A percentile compares a stretch with the other conserved stretches of the same genome.
Conservation (phyloP, 1,139 yeast species). For the Candida sp. region DNA sequence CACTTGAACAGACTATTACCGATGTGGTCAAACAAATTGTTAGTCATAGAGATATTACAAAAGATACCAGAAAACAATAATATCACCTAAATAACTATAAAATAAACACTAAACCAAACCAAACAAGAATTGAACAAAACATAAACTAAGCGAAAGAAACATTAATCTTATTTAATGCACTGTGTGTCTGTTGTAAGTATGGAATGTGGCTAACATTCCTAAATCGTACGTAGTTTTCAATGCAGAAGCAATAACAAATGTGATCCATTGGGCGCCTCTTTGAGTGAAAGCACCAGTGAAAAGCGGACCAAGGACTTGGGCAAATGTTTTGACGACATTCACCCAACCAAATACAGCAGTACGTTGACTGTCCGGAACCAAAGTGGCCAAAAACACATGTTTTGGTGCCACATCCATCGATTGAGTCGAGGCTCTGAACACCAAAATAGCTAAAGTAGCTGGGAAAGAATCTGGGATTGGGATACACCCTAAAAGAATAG, state of each 20-base stretch:
- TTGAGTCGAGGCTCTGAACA: conserved; percentile 34
- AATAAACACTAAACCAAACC: too few relatives aligned
- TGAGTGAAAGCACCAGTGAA: conserved; percentile 33
- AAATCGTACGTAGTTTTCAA: conserved; percentile 37
- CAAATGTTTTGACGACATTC: conserved; percentile 38
- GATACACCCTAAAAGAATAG: conserved; percentile 31
- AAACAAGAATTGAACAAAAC: too few relatives aligned
- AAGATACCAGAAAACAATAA: too few relatives aligned
- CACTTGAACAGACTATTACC: conserved; percentile 27
- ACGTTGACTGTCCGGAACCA: conserved; percentile 32
- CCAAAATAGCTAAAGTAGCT: conserved; percentile 26
- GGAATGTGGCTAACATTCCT: conserved; percentile 34
- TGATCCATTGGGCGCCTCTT: conserved; percentile 32
- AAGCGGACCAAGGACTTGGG: conserved; percentile 37
- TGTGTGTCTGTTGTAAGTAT: conserved; percentile 22
- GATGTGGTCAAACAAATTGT: conserved; percentile 39
- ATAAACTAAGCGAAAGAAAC: too few relatives aligned
- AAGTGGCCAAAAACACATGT: conserved; percentile 38
- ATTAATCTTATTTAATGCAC: conserved; percentile 18
- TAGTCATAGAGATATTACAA: not conserved
- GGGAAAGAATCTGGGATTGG: conserved; percentile 32
- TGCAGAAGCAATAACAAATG: conserved; percentile 36
- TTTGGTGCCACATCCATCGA: conserved; percentile 46
- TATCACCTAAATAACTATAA: not conserved
- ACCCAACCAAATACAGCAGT: conserved; percentile 41